These are phyloP conservation scores for Platanus orientalis DNA, from an alignment of 164 flowering plant genomes.

Conservation along the genomic window DNA sequence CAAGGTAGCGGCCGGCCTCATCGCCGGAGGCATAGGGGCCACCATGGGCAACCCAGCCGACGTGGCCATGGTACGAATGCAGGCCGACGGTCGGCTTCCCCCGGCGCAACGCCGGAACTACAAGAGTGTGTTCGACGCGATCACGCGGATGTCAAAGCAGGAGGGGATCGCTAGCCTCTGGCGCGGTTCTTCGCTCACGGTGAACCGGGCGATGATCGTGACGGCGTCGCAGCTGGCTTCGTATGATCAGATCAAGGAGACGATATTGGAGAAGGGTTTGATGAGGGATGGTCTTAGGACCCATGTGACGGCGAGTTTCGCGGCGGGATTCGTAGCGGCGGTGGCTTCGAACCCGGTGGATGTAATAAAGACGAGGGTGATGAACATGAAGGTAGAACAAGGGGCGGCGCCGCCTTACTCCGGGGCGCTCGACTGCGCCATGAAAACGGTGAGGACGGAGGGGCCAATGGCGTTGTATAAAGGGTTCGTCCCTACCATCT, in stretches of 20 bases:
- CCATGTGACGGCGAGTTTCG: slow-evolving; percentile 80
- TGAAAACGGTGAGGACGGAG: slow-evolving; percentile 68
- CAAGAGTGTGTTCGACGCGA: slow-evolving; percentile 72
- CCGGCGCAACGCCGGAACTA: slow-evolving; percentile 67
- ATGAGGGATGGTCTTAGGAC: slow-evolving; percentile 82
- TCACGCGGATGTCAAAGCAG: slow-evolving; percentile 45
- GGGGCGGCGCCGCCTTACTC: slow-evolving; percentile 62
- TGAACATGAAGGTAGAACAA: slow-evolving; percentile 75
- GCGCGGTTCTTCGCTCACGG: slow-evolving; percentile 87
- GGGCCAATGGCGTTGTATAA: slow-evolving; percentile 86
- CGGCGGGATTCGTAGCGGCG: slow-evolving; percentile 86
- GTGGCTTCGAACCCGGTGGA: slow-evolving; percentile 85
- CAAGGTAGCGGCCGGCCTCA: slow-evolving; percentile 64
- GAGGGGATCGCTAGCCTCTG: slow-evolving; percentile 75
- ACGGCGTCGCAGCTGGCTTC: slow-evolving; percentile 92
- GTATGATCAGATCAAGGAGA: slow-evolving; percentile 83
- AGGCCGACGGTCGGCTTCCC: slow-evolving; percentile 92
- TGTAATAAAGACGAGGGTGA: too few species aligned
- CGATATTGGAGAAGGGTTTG: slow-evolving; percentile 42
- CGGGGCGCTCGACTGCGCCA: slow-evolving; percentile 78
- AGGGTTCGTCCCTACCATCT: slow-evolving; percentile 83
- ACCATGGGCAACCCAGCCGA: slow-evolving; percentile 93
- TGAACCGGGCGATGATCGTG: slow-evolving; percentile 89
- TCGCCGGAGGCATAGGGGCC: slow-evolving; percentile 84
- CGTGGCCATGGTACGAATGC: too few species aligned